Evolutionary conservation across 352 stramenopile genomes (phyloP).

Genomic region (Pythium chondricola): DNA sequence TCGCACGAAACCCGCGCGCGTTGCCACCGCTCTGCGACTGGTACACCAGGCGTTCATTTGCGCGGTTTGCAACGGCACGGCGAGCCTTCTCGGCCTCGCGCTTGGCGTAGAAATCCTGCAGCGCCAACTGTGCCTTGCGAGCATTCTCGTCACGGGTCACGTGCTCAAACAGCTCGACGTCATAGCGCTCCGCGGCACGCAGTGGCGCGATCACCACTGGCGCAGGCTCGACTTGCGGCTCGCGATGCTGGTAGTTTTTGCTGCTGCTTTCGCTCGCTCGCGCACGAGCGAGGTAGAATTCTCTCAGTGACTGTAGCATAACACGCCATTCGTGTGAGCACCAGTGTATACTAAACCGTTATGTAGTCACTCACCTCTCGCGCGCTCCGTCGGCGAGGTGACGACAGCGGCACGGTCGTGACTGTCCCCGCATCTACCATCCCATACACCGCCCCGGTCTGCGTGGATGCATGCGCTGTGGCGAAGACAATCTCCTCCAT

Average conservation of each 20-base stretch:
- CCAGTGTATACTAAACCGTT: not conserved
- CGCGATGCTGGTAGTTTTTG: conserved; percentile 24
- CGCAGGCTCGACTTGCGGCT: conserved; percentile 1
- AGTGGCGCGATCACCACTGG: conserved; percentile 22
- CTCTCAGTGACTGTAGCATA: conserved; percentile 27
- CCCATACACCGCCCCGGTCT: too few species aligned
- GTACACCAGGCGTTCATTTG: conserved; percentile 15
- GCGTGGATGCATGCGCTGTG: not conserved
- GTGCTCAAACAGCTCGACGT: conserved; percentile 16
- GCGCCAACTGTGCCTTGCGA: conserved; percentile 11
- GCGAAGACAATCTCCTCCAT: conserved; percentile 1
- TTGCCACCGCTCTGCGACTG: conserved; percentile 11
- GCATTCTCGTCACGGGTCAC: conserved; percentile 11
- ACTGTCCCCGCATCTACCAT: not conserved
- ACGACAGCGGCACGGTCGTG: not conserved
- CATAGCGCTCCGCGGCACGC: conserved; percentile 19
- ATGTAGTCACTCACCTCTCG: conserved; percentile 6
- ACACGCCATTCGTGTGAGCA: not conserved
- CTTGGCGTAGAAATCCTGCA: conserved; percentile 14
- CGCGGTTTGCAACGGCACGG: conserved; percentile 12
- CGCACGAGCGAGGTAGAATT: conserved; percentile 48
- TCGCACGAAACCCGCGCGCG: not conserved
- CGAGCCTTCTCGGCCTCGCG: conserved; percentile 2
- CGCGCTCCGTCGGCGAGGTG: conserved; percentile 7
- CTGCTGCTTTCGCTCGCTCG: conserved; percentile 43